Conservation (phyloP, 108 stramenopile species). For the Conticribra weissflogii region DNA sequence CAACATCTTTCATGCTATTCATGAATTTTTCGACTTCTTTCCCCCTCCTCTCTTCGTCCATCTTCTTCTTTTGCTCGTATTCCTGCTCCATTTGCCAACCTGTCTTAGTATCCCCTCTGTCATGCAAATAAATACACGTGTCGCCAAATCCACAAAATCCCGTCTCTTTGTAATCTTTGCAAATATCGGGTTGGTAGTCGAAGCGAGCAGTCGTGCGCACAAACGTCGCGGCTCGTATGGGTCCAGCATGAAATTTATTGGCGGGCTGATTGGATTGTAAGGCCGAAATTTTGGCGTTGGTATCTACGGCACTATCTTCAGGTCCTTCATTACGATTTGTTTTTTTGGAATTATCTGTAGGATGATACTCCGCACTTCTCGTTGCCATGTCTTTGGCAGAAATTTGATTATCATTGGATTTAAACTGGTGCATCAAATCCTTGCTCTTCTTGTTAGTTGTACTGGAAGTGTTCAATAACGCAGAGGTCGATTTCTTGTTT, state of each 20-base stretch:
- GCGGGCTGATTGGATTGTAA: slow-evolving; percentile 26
- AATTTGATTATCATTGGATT: slow-evolving; percentile 34
- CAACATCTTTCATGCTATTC: slow-evolving; percentile 48
- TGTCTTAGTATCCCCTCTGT: slow-evolving; percentile 90
- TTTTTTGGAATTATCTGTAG: slow-evolving; percentile 18
- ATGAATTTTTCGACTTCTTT: slow-evolving; percentile 74
- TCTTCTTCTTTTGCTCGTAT: slow-evolving; percentile 91
- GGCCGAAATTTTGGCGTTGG: slow-evolving; percentile 12
- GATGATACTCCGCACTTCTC: slow-evolving; percentile 62
- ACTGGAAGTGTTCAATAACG: slow-evolving; percentile 9
- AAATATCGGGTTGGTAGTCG: slow-evolving; percentile 98
- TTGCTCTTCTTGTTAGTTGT: slow-evolving; percentile 17
- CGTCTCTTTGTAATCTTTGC: slow-evolving; percentile 99
- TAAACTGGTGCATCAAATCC: slow-evolving; percentile 54
- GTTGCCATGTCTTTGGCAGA: slow-evolving; percentile 61
- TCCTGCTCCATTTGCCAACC: slow-evolving; percentile 97
- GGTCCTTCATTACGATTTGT: not conserved
- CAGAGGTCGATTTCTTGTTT: slow-evolving; percentile 12
- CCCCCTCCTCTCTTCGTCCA: slow-evolving; percentile 60
- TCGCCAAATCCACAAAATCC: slow-evolving; percentile 99
- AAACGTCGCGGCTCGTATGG: slow-evolving; percentile 84
- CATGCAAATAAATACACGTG: slow-evolving; percentile 97
- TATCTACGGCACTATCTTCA: not conserved
- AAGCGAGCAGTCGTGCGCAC: slow-evolving; percentile 92
- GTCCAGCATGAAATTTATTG: slow-evolving; percentile 87